phyloP scores from a whole-genome alignment of 495 filamentous ascomycete species.

The Aspergillus coremiiformis region DNA sequence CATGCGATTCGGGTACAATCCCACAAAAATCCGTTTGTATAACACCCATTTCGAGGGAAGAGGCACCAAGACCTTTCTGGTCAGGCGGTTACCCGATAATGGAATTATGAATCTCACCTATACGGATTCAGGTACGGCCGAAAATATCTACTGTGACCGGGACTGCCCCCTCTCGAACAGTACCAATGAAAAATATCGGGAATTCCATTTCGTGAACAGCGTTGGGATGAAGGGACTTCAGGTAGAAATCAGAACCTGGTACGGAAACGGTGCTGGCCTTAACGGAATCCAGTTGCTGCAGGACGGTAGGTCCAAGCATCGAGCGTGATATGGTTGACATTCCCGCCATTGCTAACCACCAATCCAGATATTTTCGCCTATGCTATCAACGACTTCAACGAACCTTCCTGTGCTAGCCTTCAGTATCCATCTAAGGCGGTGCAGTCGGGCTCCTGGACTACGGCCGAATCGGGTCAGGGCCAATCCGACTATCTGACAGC shows the following conservation, averaged over 20 bases:
- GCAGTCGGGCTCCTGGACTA: slow-evolving; percentile 64
- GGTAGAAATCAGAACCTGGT: slow-evolving; percentile 78
- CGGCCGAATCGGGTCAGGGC: slow-evolving; percentile 52
- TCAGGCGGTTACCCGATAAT: slow-evolving; percentile 70
- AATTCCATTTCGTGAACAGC: slow-evolving; percentile 82
- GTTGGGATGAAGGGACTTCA: slow-evolving; percentile 86
- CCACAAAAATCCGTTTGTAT: slow-evolving; percentile 79
- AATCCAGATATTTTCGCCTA: slow-evolving; percentile 67
- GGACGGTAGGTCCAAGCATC: slow-evolving; percentile 42
- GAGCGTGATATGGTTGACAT: background rate
- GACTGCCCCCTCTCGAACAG: slow-evolving; percentile 71
- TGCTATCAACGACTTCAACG: slow-evolving; percentile 81
- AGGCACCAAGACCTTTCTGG: slow-evolving; percentile 79
- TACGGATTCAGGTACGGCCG: slow-evolving; percentile 60
- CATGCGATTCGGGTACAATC: slow-evolving; percentile 73
- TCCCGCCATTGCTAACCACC: slow-evolving; percentile 9
- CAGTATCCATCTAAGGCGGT: slow-evolving; percentile 57
- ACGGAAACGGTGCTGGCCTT: slow-evolving; percentile 79
- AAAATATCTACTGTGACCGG: slow-evolving; percentile 62
- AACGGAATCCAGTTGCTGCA: slow-evolving; percentile 87
- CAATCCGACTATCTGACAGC: slow-evolving; percentile 71
- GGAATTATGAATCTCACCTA: slow-evolving; percentile 98
- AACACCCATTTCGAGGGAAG: slow-evolving; percentile 83
- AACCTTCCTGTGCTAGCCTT: slow-evolving; percentile 68
- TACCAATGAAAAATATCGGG: slow-evolving; percentile 59